Evolutionary conservation across 306 rosid genomes (phyloP), one percentile per base, ranked within the genome.

Genomic region (Vachellia collinsii): DNA sequence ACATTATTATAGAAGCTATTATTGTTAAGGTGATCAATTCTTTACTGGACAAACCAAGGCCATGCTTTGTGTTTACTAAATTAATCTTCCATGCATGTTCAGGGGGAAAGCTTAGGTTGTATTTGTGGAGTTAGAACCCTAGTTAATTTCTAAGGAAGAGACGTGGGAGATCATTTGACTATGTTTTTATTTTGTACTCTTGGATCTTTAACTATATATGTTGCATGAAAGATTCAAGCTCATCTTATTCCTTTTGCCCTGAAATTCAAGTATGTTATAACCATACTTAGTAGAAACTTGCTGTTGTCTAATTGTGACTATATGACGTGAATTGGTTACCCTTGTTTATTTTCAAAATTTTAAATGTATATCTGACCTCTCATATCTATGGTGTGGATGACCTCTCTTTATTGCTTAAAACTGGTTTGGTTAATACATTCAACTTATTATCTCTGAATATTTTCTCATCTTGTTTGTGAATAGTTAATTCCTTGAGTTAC

Each of bases 201-300:
- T 25, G 42, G 51, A 47, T 46, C 19, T 16, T 25, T 12, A 0
- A 23, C 58, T 22, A 23, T 25, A 23, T 25, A 47, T 71, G 42
- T 47, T 12, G 38, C 39, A 16, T 29, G 13, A 46, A 46, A 46
- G 58, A 46, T 46, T 71, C 39, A 25, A 46, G 56, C 61, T 71
- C 76, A 43, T 42, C 59, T 37, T 46, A 8, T 81, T 66, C 39
- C 48, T 11, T 41, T 48, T 66, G 12, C 80, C 43, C 41, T 54
- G 43, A 64, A 39, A 67, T 4, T 46, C 5, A 39, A 19, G 25
- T 39, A 66, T 34, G 58, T 41, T 12, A 16, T 77, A 48, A 50
- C 51, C 48, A 22, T 69, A 37, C 59, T 69, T 69, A 17, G 62
- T 67, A 44, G 16, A 53, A 44, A 70, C 20, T 23, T 74, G 67